Evolutionary conservation across 75 land plant genomes (phyloP).

Genomic region (Pinus albicaulis): DNA sequence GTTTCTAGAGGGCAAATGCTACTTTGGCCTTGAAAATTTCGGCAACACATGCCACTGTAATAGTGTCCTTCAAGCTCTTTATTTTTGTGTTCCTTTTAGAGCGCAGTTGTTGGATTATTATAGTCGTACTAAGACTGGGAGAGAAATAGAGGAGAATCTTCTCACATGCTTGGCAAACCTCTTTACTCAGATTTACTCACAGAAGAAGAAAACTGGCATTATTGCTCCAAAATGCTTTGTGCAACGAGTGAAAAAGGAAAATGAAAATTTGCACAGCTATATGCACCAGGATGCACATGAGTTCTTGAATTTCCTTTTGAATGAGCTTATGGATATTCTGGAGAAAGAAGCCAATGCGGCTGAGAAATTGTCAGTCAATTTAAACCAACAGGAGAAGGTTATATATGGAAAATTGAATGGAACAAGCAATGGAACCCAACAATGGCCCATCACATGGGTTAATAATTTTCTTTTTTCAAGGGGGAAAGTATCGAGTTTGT

Average conservation of each 20-base stretch:
- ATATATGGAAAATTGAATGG: conserved; percentile 42
- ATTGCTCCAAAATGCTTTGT: conserved; percentile 97
- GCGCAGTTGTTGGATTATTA: too few relatives aligned
- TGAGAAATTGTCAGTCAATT: conserved; percentile 35
- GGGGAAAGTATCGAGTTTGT: too few relatives aligned
- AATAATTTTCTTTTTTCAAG: too few relatives aligned
- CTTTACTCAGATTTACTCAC: conserved; percentile 96
- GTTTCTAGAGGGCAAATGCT: conserved; percentile 57
- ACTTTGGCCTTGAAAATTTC: conserved; percentile 58
- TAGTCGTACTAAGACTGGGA: too few relatives aligned
- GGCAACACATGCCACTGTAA: conserved; percentile 68
- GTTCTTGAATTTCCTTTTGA: conserved; percentile 88
- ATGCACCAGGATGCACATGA: conserved; percentile 99
- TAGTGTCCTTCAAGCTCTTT: conserved; percentile 51
- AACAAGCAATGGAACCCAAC: conserved; percentile 44
- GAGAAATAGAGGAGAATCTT: too few relatives aligned
- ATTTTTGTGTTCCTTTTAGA: too few relatives aligned
- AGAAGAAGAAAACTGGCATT: conserved; percentile 99
- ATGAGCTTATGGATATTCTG: conserved; percentile 91
- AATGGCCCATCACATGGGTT: conserved; percentile 84
- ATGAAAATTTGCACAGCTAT: conserved; percentile 94
- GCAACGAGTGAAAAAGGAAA: conserved; percentile 89
- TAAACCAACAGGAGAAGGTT: conserved; percentile 37
- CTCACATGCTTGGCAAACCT: too few relatives aligned
- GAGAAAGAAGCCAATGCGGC: conserved; percentile 81